phyloP scores from a whole-genome alignment of 768 basidiomycete species.

The Leccinum subtestaceum region DNA sequence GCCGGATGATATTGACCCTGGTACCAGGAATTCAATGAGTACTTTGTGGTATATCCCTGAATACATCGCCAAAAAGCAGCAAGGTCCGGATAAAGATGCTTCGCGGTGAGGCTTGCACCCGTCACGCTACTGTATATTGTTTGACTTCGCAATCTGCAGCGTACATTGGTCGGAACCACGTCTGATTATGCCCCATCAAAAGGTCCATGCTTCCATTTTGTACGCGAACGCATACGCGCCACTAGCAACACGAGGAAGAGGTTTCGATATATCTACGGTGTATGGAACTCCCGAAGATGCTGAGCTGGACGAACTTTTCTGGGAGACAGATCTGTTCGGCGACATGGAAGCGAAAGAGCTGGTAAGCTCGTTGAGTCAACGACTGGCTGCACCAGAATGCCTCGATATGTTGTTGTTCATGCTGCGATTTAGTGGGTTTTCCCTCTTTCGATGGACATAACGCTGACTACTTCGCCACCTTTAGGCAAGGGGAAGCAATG shows the following conservation, averaged over 20 bases:
- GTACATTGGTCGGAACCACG: slow-evolving; percentile 9
- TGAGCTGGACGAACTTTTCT: background rate
- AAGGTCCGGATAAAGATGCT: background rate
- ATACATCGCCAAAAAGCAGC: slow-evolving; percentile 12
- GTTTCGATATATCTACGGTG: background rate
- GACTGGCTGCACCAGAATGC: too few relatives aligned
- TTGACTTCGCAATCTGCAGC: background rate
- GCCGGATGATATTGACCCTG: slow-evolving; percentile 14
- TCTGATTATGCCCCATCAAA: slow-evolving; percentile 2
- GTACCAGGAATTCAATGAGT: slow-evolving; percentile 11
- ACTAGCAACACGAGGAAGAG: background rate
- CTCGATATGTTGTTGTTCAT: too few relatives aligned
- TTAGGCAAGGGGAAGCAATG: too few relatives aligned
- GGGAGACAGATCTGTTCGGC: too few relatives aligned
- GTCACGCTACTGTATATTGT: background rate
- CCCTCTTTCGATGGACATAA: too few relatives aligned
- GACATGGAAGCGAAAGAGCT: too few relatives aligned
- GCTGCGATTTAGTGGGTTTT: too few relatives aligned
- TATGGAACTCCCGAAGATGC: background rate
- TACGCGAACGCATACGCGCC: background rate
- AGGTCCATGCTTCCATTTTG: background rate
- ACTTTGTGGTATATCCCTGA: slow-evolving; percentile 4
- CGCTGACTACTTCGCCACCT: too few relatives aligned
- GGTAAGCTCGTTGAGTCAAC: too few relatives aligned
- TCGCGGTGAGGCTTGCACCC: slow-evolving; percentile 5